These are phyloP conservation scores for Penicillium janthinellum DNA, from an alignment of 2,329 filamentous ascomycete genomes.

Conservation along the genomic window DNA sequence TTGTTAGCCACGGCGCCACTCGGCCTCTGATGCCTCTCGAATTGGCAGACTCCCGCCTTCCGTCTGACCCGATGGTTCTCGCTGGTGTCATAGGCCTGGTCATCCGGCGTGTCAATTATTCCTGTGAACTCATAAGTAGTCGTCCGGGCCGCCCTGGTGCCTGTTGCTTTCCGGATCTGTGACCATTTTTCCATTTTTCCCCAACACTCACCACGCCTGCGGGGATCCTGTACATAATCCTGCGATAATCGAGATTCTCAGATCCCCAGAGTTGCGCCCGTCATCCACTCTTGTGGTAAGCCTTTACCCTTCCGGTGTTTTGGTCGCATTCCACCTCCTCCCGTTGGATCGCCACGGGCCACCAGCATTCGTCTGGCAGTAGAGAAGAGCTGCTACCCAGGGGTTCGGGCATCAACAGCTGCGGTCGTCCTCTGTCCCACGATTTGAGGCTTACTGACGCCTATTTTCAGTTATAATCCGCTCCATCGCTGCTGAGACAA, in stretches of 20 bases:
- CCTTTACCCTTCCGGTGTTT: conserved; percentile 1
- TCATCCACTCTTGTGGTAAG: conserved; percentile 8
- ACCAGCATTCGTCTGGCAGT: background rate
- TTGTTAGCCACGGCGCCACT: conserved; percentile 15
- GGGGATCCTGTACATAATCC: background rate
- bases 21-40: conserved; percentile 2
- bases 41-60: conserved; percentile 3
- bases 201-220: background rate
- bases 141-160: conserved; percentile 5
- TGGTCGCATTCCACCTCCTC: conserved; percentile 10
- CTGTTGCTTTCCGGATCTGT: background rate
- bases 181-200: background rate
- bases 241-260: background rate
- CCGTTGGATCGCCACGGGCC: conserved; percentile 5
- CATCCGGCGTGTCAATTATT: conserved; percentile 4
- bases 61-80: conserved; percentile 1
- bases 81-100: background rate
- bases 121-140: background rate
- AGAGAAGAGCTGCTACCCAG: background rate
- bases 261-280: conserved; percentile 9
- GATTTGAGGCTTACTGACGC: background rate
- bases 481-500: background rate
- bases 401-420: background rate
- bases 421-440: too few species aligned
- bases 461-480: background rate